Evolutionary conservation across 768 basidiomycete species (phyloP), one percentile per base, ranked within the genome.

Genomic region (Phanerochaete carnosa): DNA sequence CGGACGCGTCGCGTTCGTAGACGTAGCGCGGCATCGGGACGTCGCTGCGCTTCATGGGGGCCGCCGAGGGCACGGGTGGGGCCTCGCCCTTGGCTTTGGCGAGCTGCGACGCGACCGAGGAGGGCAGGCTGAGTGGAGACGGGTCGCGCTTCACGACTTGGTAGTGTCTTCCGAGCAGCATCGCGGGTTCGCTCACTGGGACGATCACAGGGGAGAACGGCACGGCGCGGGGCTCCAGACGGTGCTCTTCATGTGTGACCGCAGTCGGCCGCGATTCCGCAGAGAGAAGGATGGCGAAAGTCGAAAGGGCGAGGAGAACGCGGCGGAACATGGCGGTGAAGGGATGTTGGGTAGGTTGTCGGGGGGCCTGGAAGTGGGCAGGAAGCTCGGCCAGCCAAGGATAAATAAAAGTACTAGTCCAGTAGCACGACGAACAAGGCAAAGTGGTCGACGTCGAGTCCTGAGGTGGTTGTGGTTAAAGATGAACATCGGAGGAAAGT

Each of bases 161-260:
- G 55, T 68, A 70, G 23, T 62, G 69, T 22, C 67, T 63, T 2
- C 69, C 69, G 16, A 68, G 63, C 1, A 70, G 62, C n/a, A 61
- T 62, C 6, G 55, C 59, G 6, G 69, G 69, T 25, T 70, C 65
- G 5, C 54, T 35, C 28, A 26, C 23, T 47, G 45, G 26, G 22
- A 37, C 28, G 23, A 37, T 5, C 30, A 51, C 33, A 33, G 46
- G 61, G 33, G 28, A 30, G n/a, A 43, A 39, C 22, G 54, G 25
- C 28, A 19, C n/a, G 29, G 30, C 11, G 30, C 51, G 51, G 5
- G 51, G 13, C 1, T 52, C 29, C 30, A 32, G 28, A 46, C n/a
- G 25, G 56, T 29, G 56, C 29, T 52, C 51, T 12, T 52, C 30
- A 16, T 30, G 51, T 9, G 16, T 19, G 30, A 23, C n/a, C n/a